Evolutionary conservation across 1,139 yeast genomes (phyloP).

Genomic region (Diutina neorugosa): DNA sequence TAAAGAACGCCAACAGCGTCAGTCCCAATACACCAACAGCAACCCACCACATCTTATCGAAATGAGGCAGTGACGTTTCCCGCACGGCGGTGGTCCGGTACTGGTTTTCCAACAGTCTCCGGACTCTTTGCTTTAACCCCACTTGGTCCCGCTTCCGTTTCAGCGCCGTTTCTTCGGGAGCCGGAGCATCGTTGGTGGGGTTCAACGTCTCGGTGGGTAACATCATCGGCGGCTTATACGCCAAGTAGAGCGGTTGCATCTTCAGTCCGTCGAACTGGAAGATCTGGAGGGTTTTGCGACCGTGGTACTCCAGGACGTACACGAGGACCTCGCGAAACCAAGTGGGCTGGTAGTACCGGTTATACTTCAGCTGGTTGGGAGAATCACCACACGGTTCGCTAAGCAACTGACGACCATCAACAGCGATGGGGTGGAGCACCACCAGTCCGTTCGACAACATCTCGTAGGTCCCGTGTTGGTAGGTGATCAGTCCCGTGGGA

Average conservation of each 20-base stretch:
- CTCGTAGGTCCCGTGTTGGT: constrained; percentile 80
- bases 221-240: constrained; percentile 92
- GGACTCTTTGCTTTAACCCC: constrained; percentile 35
- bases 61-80: constrained; percentile 24
- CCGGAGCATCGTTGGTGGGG: constrained; percentile 46
- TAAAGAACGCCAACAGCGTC: constrained; percentile 11
- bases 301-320: constrained; percentile 66
- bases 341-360: constrained; percentile 61
- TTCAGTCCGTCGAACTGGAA: constrained; percentile 74
- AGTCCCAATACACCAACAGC: constrained; percentile 19
- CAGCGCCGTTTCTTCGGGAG: constrained; percentile 19
- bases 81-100: constrained; percentile 59
- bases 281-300: constrained; percentile 63
- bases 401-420: constrained; percentile 87
- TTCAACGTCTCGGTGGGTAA: constrained; percentile 84
- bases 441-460: constrained; percentile 55
- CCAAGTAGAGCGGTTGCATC: constrained; percentile 80
- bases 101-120: constrained; percentile 68
- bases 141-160: constrained; percentile 12
- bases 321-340: constrained; percentile 48
- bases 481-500: constrained; percentile 70
- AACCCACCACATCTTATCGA: constrained; percentile 37
- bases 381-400: constrained; percentile 66
- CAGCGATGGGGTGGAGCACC: constrained; percentile 57
- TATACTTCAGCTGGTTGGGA: constrained; percentile 43